Evolutionary conservation across 495 filamentous ascomycete genomes (phyloP).

Genomic region (Hypoxylon trugodes): DNA sequence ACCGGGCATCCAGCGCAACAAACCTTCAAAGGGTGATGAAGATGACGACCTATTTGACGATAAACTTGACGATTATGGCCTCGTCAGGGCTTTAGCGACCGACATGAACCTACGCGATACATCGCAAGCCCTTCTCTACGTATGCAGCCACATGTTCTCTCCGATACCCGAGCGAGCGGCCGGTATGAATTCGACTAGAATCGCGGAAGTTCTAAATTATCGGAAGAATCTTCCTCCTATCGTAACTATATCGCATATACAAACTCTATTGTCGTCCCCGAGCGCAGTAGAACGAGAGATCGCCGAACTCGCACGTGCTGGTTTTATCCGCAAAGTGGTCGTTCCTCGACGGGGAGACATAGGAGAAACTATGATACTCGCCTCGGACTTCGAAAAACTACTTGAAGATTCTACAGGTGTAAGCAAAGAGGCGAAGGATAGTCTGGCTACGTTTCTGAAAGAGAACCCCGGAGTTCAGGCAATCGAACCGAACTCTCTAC

Average conservation of each 20-base stretch:
- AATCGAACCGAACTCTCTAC: conserved; percentile 58
- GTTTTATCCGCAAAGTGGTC: conserved; percentile 69
- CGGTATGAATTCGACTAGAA: conserved; percentile 78
- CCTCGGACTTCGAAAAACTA: conserved; percentile 67
- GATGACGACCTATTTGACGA: conserved; percentile 57
- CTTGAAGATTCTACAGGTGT: conserved; percentile 57
- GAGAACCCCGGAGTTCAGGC: conserved; percentile 62
- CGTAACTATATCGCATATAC: conserved; percentile 75
- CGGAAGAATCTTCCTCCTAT: conserved; percentile 72
- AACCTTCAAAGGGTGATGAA: conserved; percentile 41
- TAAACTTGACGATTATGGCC: conserved; percentile 64
- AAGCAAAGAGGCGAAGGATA: conserved; percentile 60
- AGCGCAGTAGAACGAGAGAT: conserved; percentile 80
- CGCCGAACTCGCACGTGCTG: conserved; percentile 65
- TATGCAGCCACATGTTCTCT: conserved; percentile 71
- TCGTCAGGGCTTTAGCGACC: conserved; percentile 58
- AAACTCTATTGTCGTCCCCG: conserved; percentile 69
- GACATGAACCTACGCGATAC: conserved; percentile 69
- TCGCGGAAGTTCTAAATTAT: conserved; percentile 74
- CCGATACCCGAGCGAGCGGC: conserved; percentile 66
- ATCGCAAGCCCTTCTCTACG: conserved; percentile 68
- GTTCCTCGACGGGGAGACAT: conserved; percentile 72
- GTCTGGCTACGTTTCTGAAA: conserved; percentile 63
- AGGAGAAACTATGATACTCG: conserved; percentile 75
- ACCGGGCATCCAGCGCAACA: conserved; percentile 48